These are phyloP conservation scores for Phialocephala subalpina DNA, from an alignment of 2,329 filamentous ascomycete species.

Conservation along the genomic window DNA sequence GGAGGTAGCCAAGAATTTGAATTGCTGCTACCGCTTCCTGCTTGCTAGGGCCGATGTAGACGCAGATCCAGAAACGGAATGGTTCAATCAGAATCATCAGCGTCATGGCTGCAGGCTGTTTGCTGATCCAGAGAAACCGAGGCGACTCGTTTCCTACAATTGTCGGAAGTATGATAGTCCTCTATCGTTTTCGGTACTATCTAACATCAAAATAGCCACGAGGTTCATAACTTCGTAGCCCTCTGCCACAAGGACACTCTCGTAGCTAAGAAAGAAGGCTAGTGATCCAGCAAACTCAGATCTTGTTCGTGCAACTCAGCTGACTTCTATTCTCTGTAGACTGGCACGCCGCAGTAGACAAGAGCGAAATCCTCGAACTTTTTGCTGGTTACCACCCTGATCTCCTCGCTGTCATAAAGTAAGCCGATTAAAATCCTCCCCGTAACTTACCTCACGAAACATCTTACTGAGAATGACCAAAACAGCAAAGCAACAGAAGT, in stretches of 20 bases:
- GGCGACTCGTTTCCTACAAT: conserved; percentile 39
- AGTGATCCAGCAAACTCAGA: background rate
- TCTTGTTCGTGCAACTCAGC: background rate
- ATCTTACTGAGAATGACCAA: background rate
- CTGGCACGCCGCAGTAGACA: conserved; percentile 29
- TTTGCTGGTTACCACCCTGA: conserved; percentile 29
- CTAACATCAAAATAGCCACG: conserved; percentile 11
- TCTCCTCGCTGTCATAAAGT: conserved; percentile 29
- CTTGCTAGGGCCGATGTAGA: conserved; percentile 41
- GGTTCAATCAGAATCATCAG: conserved; percentile 32
- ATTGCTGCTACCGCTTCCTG: conserved; percentile 44
- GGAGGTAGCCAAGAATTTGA: conserved; percentile 25
- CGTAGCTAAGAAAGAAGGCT: conserved; percentile 19
- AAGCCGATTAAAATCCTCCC: background rate
- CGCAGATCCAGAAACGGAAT: conserved; percentile 41
- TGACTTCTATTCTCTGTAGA: conserved; percentile 18
- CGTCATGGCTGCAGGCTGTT: conserved; percentile 29
- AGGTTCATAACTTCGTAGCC: conserved; percentile 33
- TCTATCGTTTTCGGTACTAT: background rate
- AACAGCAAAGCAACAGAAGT: conserved; percentile 48
- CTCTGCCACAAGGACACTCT: conserved; percentile 31
- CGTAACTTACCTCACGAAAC: background rate
- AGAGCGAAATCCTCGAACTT: conserved; percentile 26
- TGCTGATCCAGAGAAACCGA: conserved; percentile 4
- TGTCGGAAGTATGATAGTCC: conserved; percentile 36